Base-by-base conservation (phyloP, 306 rosid genomes). In the Vachellia pachyceras region DNA sequence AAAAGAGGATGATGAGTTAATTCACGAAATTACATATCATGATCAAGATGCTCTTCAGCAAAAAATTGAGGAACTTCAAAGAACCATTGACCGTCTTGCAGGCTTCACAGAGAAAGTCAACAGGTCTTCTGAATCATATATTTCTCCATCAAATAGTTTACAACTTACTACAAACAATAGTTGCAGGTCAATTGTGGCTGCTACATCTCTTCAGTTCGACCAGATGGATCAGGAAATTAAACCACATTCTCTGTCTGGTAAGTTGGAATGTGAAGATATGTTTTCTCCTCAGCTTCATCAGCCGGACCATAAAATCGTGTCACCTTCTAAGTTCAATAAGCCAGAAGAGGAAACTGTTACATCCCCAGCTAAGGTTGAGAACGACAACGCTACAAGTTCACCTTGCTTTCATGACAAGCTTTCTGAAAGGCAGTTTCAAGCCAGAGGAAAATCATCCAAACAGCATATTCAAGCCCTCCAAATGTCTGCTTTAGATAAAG, bases 41-140 rank as follows among this genome's bases (percentile, higher is more conserved):
- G 66, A 70, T 55, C 86, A 66, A 42, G 84, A 74, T 44, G 86
- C 67, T 18, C 77, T 84, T 82, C 81, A 77, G 83, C 77, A 20
- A 77, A 87, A 82, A 78, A 73, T 79, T 74, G 83, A 84, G 52
- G 89, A 86, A 50, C 60, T 77, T 85, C 87, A 83, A 79, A 86
- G 72, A 83, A 87, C 89, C 82, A 82, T 83, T 5, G 65, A 83
- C 73, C 80, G 69, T 81, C 86, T 81, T 72, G 81, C 75, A 70
- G 87, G 64, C 41, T 85, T 86, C 66, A 7, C 85, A 7, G 87
- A 84, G 84, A 78, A 79, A 80, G 83, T 90, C 74, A 89, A 83
- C 50, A 64, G 71, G 73, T 76, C 89, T 68, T 83, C 85, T 46
- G 37, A 69, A n/a, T 80, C 85, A 23, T 45, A 33, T 7, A 72